Percentiles rank a stretch among this genome's conserved stretches.
Conservation (phyloP, 345 rosid genomes). For the Tarenaya hassleriana region DNA sequence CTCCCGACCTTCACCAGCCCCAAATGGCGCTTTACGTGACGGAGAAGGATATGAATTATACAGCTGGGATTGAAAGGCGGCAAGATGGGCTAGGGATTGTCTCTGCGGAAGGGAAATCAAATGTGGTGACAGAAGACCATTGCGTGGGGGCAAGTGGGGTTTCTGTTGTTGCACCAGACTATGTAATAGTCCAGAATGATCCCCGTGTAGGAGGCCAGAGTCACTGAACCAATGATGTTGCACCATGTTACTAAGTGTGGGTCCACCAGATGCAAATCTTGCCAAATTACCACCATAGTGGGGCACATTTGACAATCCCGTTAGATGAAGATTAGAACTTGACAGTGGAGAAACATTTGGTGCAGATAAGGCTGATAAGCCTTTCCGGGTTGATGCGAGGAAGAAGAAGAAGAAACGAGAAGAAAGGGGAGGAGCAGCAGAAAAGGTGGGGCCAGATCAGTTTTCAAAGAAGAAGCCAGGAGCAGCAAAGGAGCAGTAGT, state of each 20-base stretch:
- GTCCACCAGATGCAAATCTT: slow-evolving; percentile 56
- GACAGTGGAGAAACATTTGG: slow-evolving; percentile 54
- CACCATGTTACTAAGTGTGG: slow-evolving; percentile 55
- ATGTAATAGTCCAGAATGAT: slow-evolving; percentile 57
- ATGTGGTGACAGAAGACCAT: slow-evolving; percentile 56
- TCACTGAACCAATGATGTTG: slow-evolving; percentile 76
- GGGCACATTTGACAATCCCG: slow-evolving; percentile 54
- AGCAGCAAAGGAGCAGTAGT: no score
- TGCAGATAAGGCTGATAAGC: slow-evolving; percentile 43
- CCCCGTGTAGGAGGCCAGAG: slow-evolving; percentile 62
- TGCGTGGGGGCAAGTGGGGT: slow-evolving; percentile 50
- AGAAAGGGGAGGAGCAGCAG: no score
- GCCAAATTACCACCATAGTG: slow-evolving; percentile 59
- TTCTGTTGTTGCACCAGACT: slow-evolving; percentile 52
- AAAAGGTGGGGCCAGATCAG: no score
- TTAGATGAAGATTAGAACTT: slow-evolving; percentile 45
- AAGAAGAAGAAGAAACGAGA: no score
- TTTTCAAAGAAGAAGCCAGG: no score
- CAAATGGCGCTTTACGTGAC: slow-evolving; percentile 49
- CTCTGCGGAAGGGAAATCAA: slow-evolving; percentile 55
- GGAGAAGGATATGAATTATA: slow-evolving; percentile 52
- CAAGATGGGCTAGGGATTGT: slow-evolving; percentile 64
- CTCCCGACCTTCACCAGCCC: slow-evolving; percentile 52
- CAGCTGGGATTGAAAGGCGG: slow-evolving; percentile 65
- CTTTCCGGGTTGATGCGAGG: no score